Evolutionary conservation across 306 rosid species (phyloP).

Genomic region (Malus asiatica): DNA sequence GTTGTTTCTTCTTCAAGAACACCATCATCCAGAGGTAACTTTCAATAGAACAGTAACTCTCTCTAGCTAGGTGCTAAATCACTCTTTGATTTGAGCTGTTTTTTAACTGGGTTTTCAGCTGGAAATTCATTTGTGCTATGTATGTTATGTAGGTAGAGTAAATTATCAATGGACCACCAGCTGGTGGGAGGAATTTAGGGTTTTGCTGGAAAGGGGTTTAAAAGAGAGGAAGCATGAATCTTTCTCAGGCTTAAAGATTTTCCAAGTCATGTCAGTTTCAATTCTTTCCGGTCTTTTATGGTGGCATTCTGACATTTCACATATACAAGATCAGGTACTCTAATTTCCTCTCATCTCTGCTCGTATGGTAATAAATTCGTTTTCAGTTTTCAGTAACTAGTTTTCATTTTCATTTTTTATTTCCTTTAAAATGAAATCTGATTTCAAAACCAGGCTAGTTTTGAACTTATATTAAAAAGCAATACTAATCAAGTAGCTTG

Average conservation of each 20-base stretch:
- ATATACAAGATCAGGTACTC: conserved; percentile 77
- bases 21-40: conserved; percentile 44
- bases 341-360: neutral
- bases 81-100: too few species aligned
- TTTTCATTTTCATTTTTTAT: too few species aligned
- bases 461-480: neutral
- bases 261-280: conserved; percentile 82
- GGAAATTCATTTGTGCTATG: neutral
- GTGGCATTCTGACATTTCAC: conserved; percentile 77
- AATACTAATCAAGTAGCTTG: neutral
- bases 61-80: neutral
- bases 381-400: neutral
- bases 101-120: neutral
- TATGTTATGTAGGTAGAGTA: conserved; percentile 31
- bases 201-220: conserved; percentile 73
- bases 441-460: neutral
- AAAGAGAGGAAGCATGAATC: conserved; percentile 83
- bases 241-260: conserved; percentile 74
- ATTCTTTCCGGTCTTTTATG: conserved; percentile 77
- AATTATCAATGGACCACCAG: conserved; percentile 55
- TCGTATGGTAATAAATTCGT: neutral
- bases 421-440: neutral
- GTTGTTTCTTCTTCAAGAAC: conserved; percentile 23
- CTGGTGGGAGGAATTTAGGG: conserved; percentile 81
- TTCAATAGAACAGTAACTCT: neutral